Percentiles rank a stretch among this genome's conserved stretches.
Conservation (phyloP, 805 yeast genomes). For the Zygoascus flipseniorum region DNA sequence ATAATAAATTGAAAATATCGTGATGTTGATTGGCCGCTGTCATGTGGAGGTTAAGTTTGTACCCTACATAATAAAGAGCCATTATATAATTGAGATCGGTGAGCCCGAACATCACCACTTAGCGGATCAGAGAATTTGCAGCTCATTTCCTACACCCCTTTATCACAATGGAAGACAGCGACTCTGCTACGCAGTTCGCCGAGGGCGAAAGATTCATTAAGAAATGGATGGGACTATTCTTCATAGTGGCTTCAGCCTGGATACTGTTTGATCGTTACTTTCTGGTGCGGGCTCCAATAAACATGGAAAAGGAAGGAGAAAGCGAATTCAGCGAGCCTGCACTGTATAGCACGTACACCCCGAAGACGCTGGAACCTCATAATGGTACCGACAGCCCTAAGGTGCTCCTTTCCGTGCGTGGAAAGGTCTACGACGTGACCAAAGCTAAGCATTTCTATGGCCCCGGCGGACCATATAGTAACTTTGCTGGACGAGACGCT, state of each 20-base stretch:
- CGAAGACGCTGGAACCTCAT: slow-evolving; percentile 58
- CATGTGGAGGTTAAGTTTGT: too few species aligned
- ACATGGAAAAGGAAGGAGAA: slow-evolving; percentile 1
- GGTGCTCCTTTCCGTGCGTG: slow-evolving; percentile 80
- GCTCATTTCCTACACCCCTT: too few species aligned
- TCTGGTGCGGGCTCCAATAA: neutral
- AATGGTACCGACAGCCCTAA: slow-evolving; percentile 75
- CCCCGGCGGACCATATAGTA: slow-evolving; percentile 90
- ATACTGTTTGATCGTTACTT: neutral
- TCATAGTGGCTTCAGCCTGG: neutral
- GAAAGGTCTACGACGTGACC: slow-evolving; percentile 77
- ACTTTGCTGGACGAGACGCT: slow-evolving; percentile 95
- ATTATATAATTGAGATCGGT: too few species aligned
- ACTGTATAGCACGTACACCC: slow-evolving; percentile 50
- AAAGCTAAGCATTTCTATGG: slow-evolving; percentile 82
- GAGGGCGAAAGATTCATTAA: neutral
- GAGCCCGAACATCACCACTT: too few species aligned
- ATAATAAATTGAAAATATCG: too few species aligned
- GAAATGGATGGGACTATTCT: neutral
- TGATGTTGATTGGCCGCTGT: too few species aligned
- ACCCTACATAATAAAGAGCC: too few species aligned
- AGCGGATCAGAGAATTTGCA: too few species aligned
- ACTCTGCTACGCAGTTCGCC: neutral
- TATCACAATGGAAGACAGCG: neutral
- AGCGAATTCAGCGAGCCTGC: slow-evolving; percentile 19